Base-by-base conservation (phyloP, 164 flowering plant species). In the Akebia trifoliata region DNA sequence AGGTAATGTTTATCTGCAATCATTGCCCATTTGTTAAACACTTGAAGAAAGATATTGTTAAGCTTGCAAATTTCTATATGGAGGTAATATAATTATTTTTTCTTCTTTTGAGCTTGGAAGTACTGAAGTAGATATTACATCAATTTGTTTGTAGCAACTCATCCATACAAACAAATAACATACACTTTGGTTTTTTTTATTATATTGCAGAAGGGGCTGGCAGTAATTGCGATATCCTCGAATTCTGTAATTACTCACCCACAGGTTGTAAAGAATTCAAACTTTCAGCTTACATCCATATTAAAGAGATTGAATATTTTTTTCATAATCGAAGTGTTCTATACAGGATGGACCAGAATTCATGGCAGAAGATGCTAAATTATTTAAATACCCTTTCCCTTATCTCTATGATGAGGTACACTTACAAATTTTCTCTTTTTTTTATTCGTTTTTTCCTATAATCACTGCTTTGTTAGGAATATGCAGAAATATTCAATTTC, bases 1-100 rank as follows among this genome's bases (percentile, higher is more conserved):
- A 86, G 98, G 95, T 88, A 39, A 88, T 92, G 95, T 86, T 89
- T 72, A 82, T 89, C 30, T 89, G 98, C 84, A 89, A 89, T 55
- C 96, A 89, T 69, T 92, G 95, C 66, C 98, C 98, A 3, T 92
- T 92, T 69, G 98, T 92, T 32, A 85, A 52, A 59, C 89, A 79
- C 74, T 69, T 89, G 85, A 83, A 86, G 65, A 76, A 82, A 42
- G 89, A 77, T 64, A 71, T 92, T 38, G 93, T 81, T 64, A 89
- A 80, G 75, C 87, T 92, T 64, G 35, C 96, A 60, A 80, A 75
- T 66, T 84, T 75, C 62, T 92, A 86, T 57, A 83, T 81, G 86
- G 69, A 83, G 88, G 95, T 81, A 75, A 10, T 35, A 32, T 21
- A 30, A 24, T n/a, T n/a, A n/a, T 21, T 8, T 24, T 6, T 40